Conservation (phyloP, 768 basidiomycete genomes). For the Phlebiopsis flavidoalba region DNA sequence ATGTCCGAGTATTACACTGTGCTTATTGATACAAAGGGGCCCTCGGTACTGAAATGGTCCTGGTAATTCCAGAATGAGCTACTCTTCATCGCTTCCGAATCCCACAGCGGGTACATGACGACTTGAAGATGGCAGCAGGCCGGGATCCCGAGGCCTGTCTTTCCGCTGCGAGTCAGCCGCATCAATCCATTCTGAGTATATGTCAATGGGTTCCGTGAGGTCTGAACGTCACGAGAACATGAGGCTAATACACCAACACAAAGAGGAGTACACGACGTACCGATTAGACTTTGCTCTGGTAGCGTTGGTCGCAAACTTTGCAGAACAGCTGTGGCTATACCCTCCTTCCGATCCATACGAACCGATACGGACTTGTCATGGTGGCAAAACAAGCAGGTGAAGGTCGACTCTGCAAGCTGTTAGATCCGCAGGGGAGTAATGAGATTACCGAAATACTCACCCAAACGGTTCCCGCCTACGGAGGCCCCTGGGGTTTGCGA, state of each 20-base stretch:
- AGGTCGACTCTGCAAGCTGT: slow-evolving; percentile 60
- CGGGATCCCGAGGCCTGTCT: slow-evolving; percentile 46
- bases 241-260: slow-evolving; percentile 1
- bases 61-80: slow-evolving; percentile 11
- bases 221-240: slow-evolving; percentile 38
- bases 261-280: slow-evolving; percentile 35
- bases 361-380: slow-evolving; percentile 88
- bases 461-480: slow-evolving; percentile 68
- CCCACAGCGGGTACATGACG: slow-evolving; percentile 31
- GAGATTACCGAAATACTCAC: slow-evolving; percentile 33
- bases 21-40: slow-evolving; percentile 2
- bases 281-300: slow-evolving; percentile 84
- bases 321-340: slow-evolving; percentile 76
- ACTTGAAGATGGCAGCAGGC: slow-evolving; percentile 55
- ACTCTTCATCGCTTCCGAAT: slow-evolving; percentile 48
- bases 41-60: neutral
- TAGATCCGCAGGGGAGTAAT: neutral
- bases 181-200: slow-evolving; percentile 91
- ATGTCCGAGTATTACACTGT: slow-evolving; percentile 9
- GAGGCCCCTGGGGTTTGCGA: slow-evolving; percentile 66
- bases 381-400: slow-evolving; percentile 86
- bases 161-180: slow-evolving; percentile 81
- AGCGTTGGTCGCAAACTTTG: slow-evolving; percentile 82
- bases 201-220: slow-evolving; percentile 82
- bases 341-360: slow-evolving; percentile 80